Base-by-base conservation (phyloP, 2,329 filamentous ascomycete genomes). In the Venturia aucupariae region DNA sequence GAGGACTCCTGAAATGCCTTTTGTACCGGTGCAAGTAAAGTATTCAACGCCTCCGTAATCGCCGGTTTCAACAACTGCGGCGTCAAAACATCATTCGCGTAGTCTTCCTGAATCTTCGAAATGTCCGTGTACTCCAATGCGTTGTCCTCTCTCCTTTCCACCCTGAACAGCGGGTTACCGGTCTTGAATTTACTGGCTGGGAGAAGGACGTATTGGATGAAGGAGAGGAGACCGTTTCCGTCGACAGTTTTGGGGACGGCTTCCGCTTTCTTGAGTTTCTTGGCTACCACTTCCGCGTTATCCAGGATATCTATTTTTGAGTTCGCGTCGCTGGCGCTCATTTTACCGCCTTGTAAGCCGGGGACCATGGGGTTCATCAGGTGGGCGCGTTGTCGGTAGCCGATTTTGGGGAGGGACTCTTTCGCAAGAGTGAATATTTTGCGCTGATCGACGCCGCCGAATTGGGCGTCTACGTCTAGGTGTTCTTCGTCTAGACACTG, bases 281-380 rank as follows among this genome's bases (percentile, higher is more conserved):
- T 91, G 69, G 82, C 80, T 17, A 97, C 88, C 1, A 79, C 77
- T 0, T 95, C 90, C 0, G 89, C 79, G 0, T 83, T 69, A 72
- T 97, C 94, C 22, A 97, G 84, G n/a, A 97, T 82, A 72, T 97
- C 94, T 68, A 97, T 95, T 78, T 97, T 97, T 72, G 86, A 90
- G 75, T 92, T 88, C 70, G 78, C 77, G 69, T 90, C 88, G 66
- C 85, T 83, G 24, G 81, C 76, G 66, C 78, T 81, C 91, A 96
- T 96, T 81, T 97, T 97, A 67, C 86, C 88, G 44, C 90, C 75
- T 87, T 68, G 81, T 13, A 97, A 80, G 46, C 94, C 93, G 0
- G 92, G 88, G 22, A 97, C 89, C 89, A 97, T 96, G 24, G 90
- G 86, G 75, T 92, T 92, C 82, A 92, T 88, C 64, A 92, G 71